These are phyloP conservation scores for Chenopodium formosanum DNA, from an alignment of 148 eudicot genomes.

Conservation along the genomic window DNA sequence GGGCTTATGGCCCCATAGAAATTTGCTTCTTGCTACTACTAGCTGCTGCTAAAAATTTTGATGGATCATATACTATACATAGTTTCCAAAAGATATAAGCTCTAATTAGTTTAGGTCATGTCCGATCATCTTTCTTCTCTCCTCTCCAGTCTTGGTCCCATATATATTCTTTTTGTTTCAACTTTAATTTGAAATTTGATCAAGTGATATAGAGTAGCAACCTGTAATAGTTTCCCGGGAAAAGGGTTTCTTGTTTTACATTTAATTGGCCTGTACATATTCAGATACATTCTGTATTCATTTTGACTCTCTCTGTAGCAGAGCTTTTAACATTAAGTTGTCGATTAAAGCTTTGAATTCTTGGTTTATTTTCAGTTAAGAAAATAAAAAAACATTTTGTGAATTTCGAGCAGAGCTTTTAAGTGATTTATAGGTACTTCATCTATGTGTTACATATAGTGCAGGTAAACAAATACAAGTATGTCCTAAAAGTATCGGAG, in stretches of 20 bases:
- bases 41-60: constrained; percentile 23
- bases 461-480: too few relatives aligned
- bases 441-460: too few relatives aligned
- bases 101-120: constrained; percentile 11
- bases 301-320: neutral
- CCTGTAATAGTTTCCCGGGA: constrained; percentile 15
- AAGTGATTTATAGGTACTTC: too few relatives aligned
- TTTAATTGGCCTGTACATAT: constrained; percentile 22
- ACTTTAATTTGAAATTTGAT: neutral
- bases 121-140: neutral
- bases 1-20: constrained; percentile 92
- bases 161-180: neutral
- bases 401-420: too few relatives aligned
- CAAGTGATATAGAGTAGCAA: constrained; percentile 15
- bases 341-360: neutral
- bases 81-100: constrained; percentile 10
- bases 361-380: neutral
- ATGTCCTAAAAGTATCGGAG: too few relatives aligned
- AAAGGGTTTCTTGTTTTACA: constrained; percentile 14
- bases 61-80: constrained; percentile 11
- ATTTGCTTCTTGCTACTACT: neutral
- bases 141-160: neutral
- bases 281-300: neutral
- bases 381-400: too few relatives aligned
- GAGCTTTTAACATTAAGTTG: neutral